Percentiles rank a stretch among this genome's conserved stretches.
phyloP scores from a whole-genome alignment of 768 basidiomycete genomes.

The Pleurotus platypus region DNA sequence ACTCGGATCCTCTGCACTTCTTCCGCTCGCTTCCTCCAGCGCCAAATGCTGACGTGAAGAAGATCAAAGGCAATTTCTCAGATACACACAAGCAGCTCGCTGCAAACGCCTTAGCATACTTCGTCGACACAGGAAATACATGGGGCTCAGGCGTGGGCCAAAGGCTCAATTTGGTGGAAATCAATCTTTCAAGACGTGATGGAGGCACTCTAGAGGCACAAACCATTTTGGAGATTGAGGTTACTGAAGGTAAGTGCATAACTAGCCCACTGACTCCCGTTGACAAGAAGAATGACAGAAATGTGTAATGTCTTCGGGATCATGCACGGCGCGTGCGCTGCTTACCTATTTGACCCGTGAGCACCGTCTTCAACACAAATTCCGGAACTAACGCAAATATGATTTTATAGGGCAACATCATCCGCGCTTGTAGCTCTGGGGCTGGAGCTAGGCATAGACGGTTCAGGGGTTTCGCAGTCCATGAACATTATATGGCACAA shows the following conservation, averaged over 20 bases:
- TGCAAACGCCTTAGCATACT: slow-evolving; percentile 29
- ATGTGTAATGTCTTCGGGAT: slow-evolving; percentile 50
- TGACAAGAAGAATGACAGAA: slow-evolving; percentile 28
- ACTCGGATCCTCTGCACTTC: slow-evolving; percentile 6
- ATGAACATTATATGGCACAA: slow-evolving; percentile 51
- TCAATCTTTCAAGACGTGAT: slow-evolving; percentile 26
- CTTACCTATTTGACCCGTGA: slow-evolving; percentile 53
- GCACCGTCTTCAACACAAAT: slow-evolving; percentile 15
- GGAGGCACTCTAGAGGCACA: slow-evolving; percentile 22
- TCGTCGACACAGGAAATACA: slow-evolving; percentile 31
- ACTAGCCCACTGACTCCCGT: background rate
- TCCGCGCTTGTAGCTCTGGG: slow-evolving; percentile 42
- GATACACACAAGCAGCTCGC: slow-evolving; percentile 32
- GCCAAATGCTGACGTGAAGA: slow-evolving; percentile 20
- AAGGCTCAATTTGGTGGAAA: slow-evolving; percentile 30
- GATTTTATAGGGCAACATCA: slow-evolving; percentile 34
- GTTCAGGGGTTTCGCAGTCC: slow-evolving; percentile 44
- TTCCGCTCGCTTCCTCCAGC: slow-evolving; percentile 15
- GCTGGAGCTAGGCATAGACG: slow-evolving; percentile 33
- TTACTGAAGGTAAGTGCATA: slow-evolving; percentile 28
- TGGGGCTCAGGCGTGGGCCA: slow-evolving; percentile 36
- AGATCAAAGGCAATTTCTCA: slow-evolving; percentile 37
- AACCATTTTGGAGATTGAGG: slow-evolving; percentile 35
- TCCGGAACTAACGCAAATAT: background rate
- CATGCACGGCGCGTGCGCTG: slow-evolving; percentile 56